Base-by-base conservation (phyloP, 2,329 filamentous ascomycete species). In the Colletotrichum costaricense region DNA sequence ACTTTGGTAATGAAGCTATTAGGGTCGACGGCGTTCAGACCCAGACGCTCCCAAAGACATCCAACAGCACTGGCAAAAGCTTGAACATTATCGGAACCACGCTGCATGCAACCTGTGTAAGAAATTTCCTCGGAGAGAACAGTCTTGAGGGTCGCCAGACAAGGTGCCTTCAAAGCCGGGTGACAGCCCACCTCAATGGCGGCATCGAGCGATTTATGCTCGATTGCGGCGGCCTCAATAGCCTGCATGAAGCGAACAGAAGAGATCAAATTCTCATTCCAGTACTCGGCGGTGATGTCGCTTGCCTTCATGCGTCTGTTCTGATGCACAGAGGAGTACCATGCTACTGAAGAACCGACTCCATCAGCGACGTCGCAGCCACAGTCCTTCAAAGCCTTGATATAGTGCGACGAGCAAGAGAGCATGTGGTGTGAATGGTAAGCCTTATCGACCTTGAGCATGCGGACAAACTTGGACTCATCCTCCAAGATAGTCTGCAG, bases 141-240 rank as follows among this genome's bases (percentile, higher is more conserved):
- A 8, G 11, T 56, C 4, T 26, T 19, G 3, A 75, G 35, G 0
- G 75, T 78, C 0, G 81, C 73, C 6, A 42, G 38, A 19, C 38
- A 42, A 0, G 86, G 86, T 0, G 81, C 82, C 58, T 83, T 81
- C 1, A 88, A 79, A 0, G 84, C 82, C 0, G 84, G 79, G 58
- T 83, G 81, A 1, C 81, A 81, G 0, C 82, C 81, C 7, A 84
- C 49, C 42, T 84, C 81, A 3, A 84, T 11, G 0, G 78, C 54
- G 2, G 78, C 30, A 24, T 73, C 26, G n/a, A 70, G 9, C 24
- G 35, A 33, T 7, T 52, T 55, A 0, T 70, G 59, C 6, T 73
- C 24, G 6, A 77, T 75, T 77, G 46, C 46, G 8, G 33, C 16
- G 67, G 5, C 69, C 52, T 54, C 66, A 26, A 14, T 72, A 55